A percentile compares a stretch with the other conserved stretches of the same genome.
These are phyloP conservation scores for Cardamine chenopodiifolia DNA, from an alignment of 345 rosid genomes.

Conservation along the genomic window DNA sequence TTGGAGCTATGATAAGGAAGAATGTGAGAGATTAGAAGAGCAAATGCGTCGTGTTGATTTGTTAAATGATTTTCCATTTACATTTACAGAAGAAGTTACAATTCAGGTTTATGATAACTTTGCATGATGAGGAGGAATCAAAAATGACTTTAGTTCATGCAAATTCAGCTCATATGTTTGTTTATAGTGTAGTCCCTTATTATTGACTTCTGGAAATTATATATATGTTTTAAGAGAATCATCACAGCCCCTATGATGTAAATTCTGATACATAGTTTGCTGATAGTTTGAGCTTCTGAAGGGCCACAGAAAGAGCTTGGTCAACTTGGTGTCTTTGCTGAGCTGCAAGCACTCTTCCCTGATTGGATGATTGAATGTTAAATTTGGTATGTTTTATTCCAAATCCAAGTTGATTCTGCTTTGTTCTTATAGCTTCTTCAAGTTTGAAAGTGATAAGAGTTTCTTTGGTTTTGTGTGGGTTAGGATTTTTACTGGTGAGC, in stretches of 20 bases:
- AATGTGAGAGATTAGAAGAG: conserved; percentile 77
- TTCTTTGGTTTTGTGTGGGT: conserved; percentile 36
- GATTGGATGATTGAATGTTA: conserved; percentile 34
- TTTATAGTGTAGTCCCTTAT: no score
- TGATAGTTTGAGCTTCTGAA: conserved; percentile 44
- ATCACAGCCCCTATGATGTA: neutral
- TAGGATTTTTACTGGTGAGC: conserved; percentile 32
- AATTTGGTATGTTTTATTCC: conserved; percentile 10
- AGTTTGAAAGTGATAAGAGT: neutral
- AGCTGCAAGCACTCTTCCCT: conserved; percentile 79
- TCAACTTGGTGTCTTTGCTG: conserved; percentile 80
- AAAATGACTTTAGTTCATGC: neutral
- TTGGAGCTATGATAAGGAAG: conserved; percentile 79
- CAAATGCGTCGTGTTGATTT: conserved; percentile 69
- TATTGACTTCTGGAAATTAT: no score
- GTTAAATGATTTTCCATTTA: conserved; percentile 78
- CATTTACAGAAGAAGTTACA: conserved; percentile 71
- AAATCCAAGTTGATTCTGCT: neutral
- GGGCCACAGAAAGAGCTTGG: conserved; percentile 96
- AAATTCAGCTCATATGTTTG: neutral
- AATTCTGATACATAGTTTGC: conserved; percentile 27
- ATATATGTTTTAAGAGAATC: conserved; percentile 2
- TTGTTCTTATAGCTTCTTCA: neutral
- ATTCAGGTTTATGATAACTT: conserved; percentile 46
- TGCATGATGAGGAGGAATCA: neutral